Evolutionary conservation across 768 basidiomycete genomes (phyloP).

Genomic region (Obba rivulosa): DNA sequence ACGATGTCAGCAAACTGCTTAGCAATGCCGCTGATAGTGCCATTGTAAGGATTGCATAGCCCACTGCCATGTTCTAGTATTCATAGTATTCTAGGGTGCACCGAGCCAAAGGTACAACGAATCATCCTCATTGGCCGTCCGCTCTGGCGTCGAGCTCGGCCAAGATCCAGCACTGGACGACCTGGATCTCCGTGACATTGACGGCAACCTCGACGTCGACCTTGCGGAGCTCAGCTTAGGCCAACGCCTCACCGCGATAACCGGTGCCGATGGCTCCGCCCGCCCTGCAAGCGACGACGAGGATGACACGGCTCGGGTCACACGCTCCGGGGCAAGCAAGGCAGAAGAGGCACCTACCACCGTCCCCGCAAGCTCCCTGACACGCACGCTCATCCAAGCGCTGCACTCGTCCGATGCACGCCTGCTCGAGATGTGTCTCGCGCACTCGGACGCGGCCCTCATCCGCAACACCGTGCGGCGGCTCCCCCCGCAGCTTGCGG

Average conservation of each 20-base stretch:
- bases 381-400: conserved; percentile 92
- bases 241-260: conserved; percentile 76
- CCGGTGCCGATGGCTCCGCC: conserved; percentile 36
- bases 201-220: conserved; percentile 74
- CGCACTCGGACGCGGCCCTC: conserved; percentile 74
- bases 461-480: conserved; percentile 84
- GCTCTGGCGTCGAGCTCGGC: conserved; percentile 62
- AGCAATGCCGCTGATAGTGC: conserved; percentile 3
- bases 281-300: conserved; percentile 44
- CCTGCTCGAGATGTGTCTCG: conserved; percentile 80
- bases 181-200: conserved; percentile 41
- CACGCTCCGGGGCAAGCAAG: conserved; percentile 17
- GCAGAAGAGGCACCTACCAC: conserved; percentile 28
- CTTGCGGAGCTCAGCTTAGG: conserved; percentile 90
- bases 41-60: background rate
- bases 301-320: conserved; percentile 21
- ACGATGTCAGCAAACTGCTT: conserved; percentile 18
- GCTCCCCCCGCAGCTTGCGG: conserved; percentile 80
- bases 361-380: conserved; percentile 81
- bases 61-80: background rate
- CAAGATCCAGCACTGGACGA: conserved; percentile 51
- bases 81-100: conserved; percentile 26
- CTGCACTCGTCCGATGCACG: conserved; percentile 90
- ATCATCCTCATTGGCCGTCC: conserved; percentile 51
- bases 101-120: conserved; percentile 68